Evolutionary conservation across 2,329 filamentous ascomycete genomes (phyloP).

Genomic region (Alternaria viburni): DNA sequence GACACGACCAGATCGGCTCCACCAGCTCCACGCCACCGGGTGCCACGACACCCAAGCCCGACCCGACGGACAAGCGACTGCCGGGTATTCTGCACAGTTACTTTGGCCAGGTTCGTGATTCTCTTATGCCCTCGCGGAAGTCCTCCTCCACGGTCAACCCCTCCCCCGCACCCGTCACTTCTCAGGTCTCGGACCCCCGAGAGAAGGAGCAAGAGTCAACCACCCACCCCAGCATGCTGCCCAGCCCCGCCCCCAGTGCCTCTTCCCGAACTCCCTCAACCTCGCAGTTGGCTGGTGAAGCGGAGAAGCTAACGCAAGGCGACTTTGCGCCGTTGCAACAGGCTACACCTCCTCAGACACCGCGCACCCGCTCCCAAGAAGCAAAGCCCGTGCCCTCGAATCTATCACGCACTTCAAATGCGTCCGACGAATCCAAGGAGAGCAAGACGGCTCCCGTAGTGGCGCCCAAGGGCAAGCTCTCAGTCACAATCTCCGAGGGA

Average conservation of each 20-base stretch:
- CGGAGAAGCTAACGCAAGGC: slow-evolving; percentile 89
- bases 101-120: slow-evolving; percentile 98
- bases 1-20: slow-evolving; percentile 77
- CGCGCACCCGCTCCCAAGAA: slow-evolving; percentile 79
- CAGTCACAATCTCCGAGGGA: slow-evolving; percentile 86
- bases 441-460: slow-evolving; percentile 64
- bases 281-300: slow-evolving; percentile 70
- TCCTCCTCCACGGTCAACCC: slow-evolving; percentile 47
- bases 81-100: slow-evolving; percentile 94
- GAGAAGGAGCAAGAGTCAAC: slow-evolving; percentile 32
- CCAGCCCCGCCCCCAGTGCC: slow-evolving; percentile 56
- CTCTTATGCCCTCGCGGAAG: slow-evolving; percentile 56
- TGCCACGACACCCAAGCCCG: slow-evolving; percentile 90
- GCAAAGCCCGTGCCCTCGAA: slow-evolving; percentile 51
- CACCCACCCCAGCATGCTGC: slow-evolving; percentile 60
- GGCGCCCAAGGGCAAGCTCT: slow-evolving; percentile 83
- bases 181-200: slow-evolving; percentile 25
- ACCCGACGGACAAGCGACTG: slow-evolving; percentile 91
- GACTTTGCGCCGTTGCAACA: slow-evolving; percentile 68
- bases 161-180: slow-evolving; percentile 45
- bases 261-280: slow-evolving; percentile 56
- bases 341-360: slow-evolving; percentile 91
- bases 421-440: slow-evolving; percentile 52
- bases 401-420: slow-evolving; percentile 59
- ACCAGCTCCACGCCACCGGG: slow-evolving; percentile 86